phyloP scores from a whole-genome alignment of 805 yeast genomes.

The Saccharomycopsis synnaedendra region DNA sequence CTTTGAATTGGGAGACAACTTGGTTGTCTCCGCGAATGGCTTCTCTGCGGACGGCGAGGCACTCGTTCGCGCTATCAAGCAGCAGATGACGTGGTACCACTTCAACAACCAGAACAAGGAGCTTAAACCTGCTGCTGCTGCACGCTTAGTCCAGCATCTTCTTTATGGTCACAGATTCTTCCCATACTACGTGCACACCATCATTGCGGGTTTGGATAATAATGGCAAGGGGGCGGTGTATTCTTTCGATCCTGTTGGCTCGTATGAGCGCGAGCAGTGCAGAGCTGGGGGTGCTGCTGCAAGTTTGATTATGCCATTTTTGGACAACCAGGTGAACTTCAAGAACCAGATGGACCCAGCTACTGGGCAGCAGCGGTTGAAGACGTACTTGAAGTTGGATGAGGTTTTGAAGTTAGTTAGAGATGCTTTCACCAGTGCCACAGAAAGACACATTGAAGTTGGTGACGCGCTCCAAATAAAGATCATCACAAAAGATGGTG shows the following conservation, averaged over 20 bases:
- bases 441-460: conserved; percentile 96
- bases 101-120: conserved; percentile 68
- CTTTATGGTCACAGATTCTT: conserved; percentile 89
- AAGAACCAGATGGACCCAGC: conserved; percentile 86
- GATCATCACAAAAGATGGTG: conserved; percentile 90
- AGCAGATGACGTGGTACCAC: conserved; percentile 77
- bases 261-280: conserved; percentile 94
- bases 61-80: conserved; percentile 60
- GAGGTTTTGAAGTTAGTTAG: conserved; percentile 81
- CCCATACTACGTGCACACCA: conserved; percentile 94
- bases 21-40: conserved; percentile 87
- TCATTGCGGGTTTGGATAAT: conserved; percentile 83
- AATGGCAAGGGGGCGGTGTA: conserved; percentile 88
- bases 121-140: conserved; percentile 61
- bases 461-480: conserved; percentile 93
- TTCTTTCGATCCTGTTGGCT: conserved; percentile 96
- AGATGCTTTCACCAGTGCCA: conserved; percentile 93
- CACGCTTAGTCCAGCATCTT: conserved; percentile 82
- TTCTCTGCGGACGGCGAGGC: conserved; percentile 93
- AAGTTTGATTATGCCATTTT: conserved; percentile 89
- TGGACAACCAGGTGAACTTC: conserved; percentile 94
- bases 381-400: conserved; percentile 60
- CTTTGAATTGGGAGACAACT: conserved; percentile 77
- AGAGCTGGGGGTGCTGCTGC: conserved; percentile 99
- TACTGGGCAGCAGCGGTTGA: conserved; percentile 51